Evolutionary conservation across 2,329 filamentous ascomycete genomes (phyloP).

Genomic region (Exophiala calicioides): DNA sequence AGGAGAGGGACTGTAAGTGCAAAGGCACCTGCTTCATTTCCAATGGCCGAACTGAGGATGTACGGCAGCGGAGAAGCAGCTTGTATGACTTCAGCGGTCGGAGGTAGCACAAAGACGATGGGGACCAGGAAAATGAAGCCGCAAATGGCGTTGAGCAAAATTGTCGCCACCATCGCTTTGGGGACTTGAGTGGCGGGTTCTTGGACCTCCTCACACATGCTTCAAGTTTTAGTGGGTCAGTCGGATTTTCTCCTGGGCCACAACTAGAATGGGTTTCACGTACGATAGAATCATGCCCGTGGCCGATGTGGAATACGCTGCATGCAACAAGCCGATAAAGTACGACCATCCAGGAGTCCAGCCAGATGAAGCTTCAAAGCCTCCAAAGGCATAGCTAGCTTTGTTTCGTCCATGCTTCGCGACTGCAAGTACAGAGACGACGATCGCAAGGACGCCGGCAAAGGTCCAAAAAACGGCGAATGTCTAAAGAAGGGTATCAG

Average conservation of each 20-base stretch:
- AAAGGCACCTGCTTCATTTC: conserved; percentile 71
- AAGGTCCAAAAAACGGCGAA: conserved; percentile 76
- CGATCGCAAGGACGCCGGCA: conserved; percentile 66
- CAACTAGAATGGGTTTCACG: conserved; percentile 38
- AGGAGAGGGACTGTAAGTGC: conserved; percentile 74
- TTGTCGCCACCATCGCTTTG: conserved; percentile 66
- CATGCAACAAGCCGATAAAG: conserved; percentile 70
- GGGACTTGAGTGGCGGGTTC: conserved; percentile 60
- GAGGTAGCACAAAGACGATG: conserved; percentile 68
- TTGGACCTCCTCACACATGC: conserved; percentile 73
- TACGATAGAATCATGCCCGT: conserved; percentile 79
- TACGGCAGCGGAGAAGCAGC: conserved; percentile 73
- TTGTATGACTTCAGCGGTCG: conserved; percentile 56
- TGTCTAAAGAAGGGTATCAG: too few relatives aligned
- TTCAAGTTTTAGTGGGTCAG: conserved; percentile 36
- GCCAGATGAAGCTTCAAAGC: conserved; percentile 68
- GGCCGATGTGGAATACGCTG: conserved; percentile 72
- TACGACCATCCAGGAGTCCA: conserved; percentile 74
- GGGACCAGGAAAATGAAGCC: conserved; percentile 70
- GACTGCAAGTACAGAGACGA: conserved; percentile 63
- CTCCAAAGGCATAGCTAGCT: conserved; percentile 65
- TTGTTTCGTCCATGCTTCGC: conserved; percentile 68
- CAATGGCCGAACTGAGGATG: conserved; percentile 52
- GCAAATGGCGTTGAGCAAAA: conserved; percentile 66
- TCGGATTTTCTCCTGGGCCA: conserved; percentile 15